Percentiles rank a stretch among this genome's conserved stretches.
Conservation (phyloP, 768 basidiomycete species). For the Tylopilus rubrobrunneus region DNA sequence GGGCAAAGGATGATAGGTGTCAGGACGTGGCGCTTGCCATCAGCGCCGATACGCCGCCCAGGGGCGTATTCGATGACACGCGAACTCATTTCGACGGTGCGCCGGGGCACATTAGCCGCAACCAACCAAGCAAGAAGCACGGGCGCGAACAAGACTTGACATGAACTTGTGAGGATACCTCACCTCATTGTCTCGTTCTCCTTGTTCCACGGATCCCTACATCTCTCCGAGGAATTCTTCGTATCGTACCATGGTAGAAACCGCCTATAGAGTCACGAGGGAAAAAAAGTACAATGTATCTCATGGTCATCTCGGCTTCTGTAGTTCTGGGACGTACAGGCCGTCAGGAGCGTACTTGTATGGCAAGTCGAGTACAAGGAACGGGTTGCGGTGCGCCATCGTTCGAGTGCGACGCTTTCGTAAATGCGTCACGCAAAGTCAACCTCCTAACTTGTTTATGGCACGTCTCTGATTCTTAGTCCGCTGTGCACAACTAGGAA, state of each 20-base stretch:
- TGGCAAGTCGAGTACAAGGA: background rate
- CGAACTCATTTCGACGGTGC: background rate
- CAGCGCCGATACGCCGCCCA: background rate
- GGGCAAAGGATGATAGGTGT: background rate
- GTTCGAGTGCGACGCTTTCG: background rate
- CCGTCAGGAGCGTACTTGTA: background rate
- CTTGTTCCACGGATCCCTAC: background rate
- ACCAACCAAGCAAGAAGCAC: background rate
- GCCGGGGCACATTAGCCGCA: background rate
- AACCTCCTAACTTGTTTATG: slow-evolving; percentile 15
- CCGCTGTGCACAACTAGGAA: background rate
- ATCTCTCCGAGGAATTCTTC: slow-evolving; percentile 11
- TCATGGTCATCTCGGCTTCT: slow-evolving; percentile 1
- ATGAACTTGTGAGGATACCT: background rate
- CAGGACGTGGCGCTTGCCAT: background rate
- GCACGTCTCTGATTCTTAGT: slow-evolving; percentile 2
- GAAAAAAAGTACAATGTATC: background rate
- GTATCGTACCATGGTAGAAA: background rate
- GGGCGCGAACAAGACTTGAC: background rate
- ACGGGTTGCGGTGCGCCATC: no score
- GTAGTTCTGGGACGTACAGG: slow-evolving; percentile 4
- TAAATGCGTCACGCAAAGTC: slow-evolving; percentile 1
- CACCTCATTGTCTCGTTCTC: background rate
- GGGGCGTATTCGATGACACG: background rate
- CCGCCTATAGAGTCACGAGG: background rate